Evolutionary conservation across 2,329 filamentous ascomycete genomes (phyloP).

Genomic region (Raffaelea arxii): DNA sequence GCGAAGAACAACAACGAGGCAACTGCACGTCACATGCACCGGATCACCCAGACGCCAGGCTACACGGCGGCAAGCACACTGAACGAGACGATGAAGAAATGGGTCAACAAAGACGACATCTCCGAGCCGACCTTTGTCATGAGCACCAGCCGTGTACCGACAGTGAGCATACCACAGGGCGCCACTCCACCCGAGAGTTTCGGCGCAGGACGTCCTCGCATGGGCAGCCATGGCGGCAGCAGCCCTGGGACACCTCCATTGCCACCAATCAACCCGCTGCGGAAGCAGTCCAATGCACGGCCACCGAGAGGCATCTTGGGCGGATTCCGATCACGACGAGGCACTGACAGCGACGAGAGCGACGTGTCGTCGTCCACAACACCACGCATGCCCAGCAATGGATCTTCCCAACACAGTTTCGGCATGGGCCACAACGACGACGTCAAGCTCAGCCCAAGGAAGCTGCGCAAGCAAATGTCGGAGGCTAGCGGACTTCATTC

Average conservation of each 20-base stretch:
- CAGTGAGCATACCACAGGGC: slow-evolving; percentile 26
- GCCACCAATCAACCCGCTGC: slow-evolving; percentile 49
- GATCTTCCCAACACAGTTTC: slow-evolving; percentile 7
- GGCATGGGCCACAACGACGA: slow-evolving; percentile 29
- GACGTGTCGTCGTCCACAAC: slow-evolving; percentile 14
- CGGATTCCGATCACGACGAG: slow-evolving; percentile 22
- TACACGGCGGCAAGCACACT: slow-evolving; percentile 19
- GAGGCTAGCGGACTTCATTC: slow-evolving; percentile 23
- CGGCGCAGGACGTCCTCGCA: slow-evolving; percentile 13
- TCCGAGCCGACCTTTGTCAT: slow-evolving; percentile 40
- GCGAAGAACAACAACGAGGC: too few species aligned
- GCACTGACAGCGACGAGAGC: slow-evolving; percentile 21
- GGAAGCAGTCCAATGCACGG: slow-evolving; percentile 28
- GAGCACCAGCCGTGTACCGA: slow-evolving; percentile 34
- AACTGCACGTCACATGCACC: slow-evolving; percentile 10
- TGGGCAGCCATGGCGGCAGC: slow-evolving; percentile 16
- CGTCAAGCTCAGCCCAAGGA: slow-evolving; percentile 26
- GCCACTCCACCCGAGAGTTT: neutral
- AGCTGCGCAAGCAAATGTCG: slow-evolving; percentile 32
- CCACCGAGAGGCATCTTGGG: slow-evolving; percentile 29
- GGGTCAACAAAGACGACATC: slow-evolving; percentile 36
- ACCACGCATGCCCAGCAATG: slow-evolving; percentile 13
- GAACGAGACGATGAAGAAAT: slow-evolving; percentile 29
- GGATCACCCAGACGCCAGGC: slow-evolving; percentile 5
- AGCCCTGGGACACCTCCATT: slow-evolving; percentile 38